A percentile compares a stretch with the other conserved stretches of the same genome.
Conservation (phyloP, 2,329 filamentous ascomycete genomes). For the Allantophomopsis cytisporea region DNA sequence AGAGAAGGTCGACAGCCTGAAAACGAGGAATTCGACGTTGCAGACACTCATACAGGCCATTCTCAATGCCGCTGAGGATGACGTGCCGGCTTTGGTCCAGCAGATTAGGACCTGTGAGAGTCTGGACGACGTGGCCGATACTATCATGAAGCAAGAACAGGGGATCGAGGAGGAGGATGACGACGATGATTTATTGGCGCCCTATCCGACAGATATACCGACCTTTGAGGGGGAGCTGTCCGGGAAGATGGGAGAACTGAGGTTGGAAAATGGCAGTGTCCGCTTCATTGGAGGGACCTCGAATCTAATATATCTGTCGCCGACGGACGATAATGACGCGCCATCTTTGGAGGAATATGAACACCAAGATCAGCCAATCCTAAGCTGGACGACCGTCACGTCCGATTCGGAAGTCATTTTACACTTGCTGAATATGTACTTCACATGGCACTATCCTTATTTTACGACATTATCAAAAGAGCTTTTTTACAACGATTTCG, state of each 20-base stretch:
- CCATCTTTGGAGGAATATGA: constrained; percentile 15
- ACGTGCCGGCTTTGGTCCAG: constrained; percentile 67
- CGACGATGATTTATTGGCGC: constrained; percentile 25
- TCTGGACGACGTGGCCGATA: constrained; percentile 19
- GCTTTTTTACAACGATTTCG: constrained; percentile 77
- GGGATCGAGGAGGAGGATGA: constrained; percentile 21
- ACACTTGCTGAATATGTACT: constrained; percentile 94
- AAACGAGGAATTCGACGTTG: constrained; percentile 75
- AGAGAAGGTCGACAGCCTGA: constrained; percentile 79
- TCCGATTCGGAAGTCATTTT: constrained; percentile 64
- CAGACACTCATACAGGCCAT: constrained; percentile 91
- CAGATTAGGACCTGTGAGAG: constrained; percentile 77
- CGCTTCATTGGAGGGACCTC: constrained; percentile 92
- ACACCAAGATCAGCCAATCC: constrained; percentile 51
- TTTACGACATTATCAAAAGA: constrained; percentile 83
- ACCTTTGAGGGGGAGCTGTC: constrained; percentile 64
- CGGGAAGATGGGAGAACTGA: constrained; percentile 84
- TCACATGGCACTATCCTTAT: constrained; percentile 94
- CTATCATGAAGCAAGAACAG: constrained; percentile 16
- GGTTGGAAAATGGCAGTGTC: constrained; percentile 75
- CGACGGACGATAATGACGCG: constrained; percentile 23
- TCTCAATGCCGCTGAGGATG: constrained; percentile 78
- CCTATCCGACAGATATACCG: constrained; percentile 25
- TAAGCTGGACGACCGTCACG: constrained; percentile 81
- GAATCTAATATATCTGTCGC: constrained; percentile 71